Evolutionary conservation across 139 green algal species (phyloP).

Genomic region (Closterium sp.): DNA sequence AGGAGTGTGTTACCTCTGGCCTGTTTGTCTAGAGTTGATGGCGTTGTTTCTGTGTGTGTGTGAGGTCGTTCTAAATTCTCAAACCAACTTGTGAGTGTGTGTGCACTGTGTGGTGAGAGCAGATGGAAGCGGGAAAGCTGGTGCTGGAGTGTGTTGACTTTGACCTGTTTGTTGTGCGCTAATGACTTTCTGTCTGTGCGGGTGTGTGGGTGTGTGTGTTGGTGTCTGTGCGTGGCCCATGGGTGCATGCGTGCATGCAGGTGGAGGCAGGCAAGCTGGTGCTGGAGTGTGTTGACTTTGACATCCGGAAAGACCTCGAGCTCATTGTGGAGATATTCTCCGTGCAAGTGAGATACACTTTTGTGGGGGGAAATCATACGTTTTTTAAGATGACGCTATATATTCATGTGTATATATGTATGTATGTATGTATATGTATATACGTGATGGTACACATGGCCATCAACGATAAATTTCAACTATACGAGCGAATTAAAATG

Average conservation of each 20-base stretch:
- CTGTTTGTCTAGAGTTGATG: too few species aligned
- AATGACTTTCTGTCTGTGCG: too few species aligned
- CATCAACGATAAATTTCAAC: too few species aligned
- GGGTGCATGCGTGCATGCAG: neutral
- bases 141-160: conserved; percentile 13
- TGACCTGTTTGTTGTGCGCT: neutral
- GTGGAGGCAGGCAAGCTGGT: conserved; percentile 29
- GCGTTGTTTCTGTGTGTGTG: neutral
- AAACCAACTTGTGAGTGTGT: neutral
- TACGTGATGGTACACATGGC: too few species aligned
- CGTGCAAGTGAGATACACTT: conserved; percentile 20
- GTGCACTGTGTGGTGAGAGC: neutral
- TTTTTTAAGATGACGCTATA: too few species aligned
- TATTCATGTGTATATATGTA: too few species aligned
- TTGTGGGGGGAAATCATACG: too few species aligned
- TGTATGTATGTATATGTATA: too few species aligned
- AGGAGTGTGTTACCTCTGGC: neutral
- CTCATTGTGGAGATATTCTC: conserved; percentile 25
- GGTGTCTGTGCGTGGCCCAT: too few species aligned
- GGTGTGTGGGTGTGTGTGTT: neutral
- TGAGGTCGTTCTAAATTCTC: too few species aligned
- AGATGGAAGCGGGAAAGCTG: conserved; percentile 26
- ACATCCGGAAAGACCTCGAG: conserved; percentile 24
- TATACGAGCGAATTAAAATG: too few species aligned
- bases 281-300: conserved; percentile 19